phyloP scores from a whole-genome alignment of 306 rosid species.

The Argentina anserina region DNA sequence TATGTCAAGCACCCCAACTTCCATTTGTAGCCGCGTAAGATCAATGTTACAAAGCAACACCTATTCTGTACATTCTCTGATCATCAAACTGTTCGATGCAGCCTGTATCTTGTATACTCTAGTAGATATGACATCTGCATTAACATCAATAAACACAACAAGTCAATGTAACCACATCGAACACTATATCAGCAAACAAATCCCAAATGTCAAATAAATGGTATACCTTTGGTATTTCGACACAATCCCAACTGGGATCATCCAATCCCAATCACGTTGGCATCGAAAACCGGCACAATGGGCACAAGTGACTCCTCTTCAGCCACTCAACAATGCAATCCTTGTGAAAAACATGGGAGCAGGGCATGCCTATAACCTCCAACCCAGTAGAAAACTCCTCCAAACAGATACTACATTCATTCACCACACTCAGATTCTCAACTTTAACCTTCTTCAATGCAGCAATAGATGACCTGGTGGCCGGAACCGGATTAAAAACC shows the following conservation, averaged over 20 bases:
- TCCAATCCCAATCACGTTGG: slow-evolving; percentile 13
- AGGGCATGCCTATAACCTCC: slow-evolving; percentile 30
- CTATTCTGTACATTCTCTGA: not conserved
- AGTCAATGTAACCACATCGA: not conserved
- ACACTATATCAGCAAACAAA: slow-evolving; percentile 1
- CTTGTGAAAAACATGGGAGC: slow-evolving; percentile 33
- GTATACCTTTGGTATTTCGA: not conserved
- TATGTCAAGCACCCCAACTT: not conserved
- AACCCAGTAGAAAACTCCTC: slow-evolving; percentile 27
- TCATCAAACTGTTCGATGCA: not conserved
- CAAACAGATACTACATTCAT: slow-evolving; percentile 35
- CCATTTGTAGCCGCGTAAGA: not conserved
- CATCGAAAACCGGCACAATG: slow-evolving; percentile 32
- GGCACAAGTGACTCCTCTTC: slow-evolving; percentile 28
- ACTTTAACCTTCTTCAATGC: slow-evolving; percentile 21
- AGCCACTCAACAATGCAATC: slow-evolving; percentile 36
- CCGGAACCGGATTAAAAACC: slow-evolving; percentile 19
- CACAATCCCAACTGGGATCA: not conserved
- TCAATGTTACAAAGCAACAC: not conserved
- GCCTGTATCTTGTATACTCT: not conserved
- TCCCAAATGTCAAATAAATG: not conserved
- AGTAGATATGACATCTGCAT: not conserved
- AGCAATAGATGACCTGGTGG: slow-evolving; percentile 15
- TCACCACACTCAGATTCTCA: slow-evolving; percentile 12
- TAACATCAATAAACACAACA: not conserved